Evolutionary conservation across 768 basidiomycete species (phyloP).

Genomic region (Hypholoma sublateritium): DNA sequence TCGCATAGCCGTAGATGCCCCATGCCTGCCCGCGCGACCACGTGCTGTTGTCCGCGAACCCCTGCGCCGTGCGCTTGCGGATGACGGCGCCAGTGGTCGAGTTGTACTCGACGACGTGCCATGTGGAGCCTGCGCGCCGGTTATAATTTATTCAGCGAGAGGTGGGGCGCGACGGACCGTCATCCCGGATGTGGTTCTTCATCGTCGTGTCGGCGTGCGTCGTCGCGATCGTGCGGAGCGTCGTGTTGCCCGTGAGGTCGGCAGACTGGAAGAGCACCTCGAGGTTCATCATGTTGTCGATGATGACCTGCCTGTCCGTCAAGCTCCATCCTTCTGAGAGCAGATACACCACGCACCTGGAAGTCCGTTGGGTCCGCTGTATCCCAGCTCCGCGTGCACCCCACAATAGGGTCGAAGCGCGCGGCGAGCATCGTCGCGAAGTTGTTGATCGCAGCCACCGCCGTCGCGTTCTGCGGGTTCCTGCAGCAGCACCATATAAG

Average conservation of each 20-base stretch:
- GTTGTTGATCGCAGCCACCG: constrained; percentile 51
- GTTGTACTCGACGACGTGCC: constrained; percentile 70
- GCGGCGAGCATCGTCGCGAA: constrained; percentile 58
- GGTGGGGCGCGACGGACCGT: constrained; percentile 40
- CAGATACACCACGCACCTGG: constrained; percentile 33
- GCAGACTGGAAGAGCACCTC: constrained; percentile 63
- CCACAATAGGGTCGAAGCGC: constrained; percentile 58
- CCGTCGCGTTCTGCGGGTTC: constrained; percentile 56
- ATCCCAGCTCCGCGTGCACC: constrained; percentile 74
- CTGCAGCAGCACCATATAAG: constrained; percentile 28
- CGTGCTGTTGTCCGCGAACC: constrained; percentile 63
- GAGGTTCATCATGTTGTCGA: constrained; percentile 82
- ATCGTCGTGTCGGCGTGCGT: constrained; percentile 68
- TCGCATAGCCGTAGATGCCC: constrained; percentile 70
- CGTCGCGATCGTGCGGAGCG: constrained; percentile 58
- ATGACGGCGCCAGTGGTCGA: constrained; percentile 62
- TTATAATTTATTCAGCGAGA: neutral
- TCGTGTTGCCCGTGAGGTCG: constrained; percentile 58
- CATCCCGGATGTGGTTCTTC: constrained; percentile 61
- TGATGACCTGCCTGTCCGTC: constrained; percentile 49
- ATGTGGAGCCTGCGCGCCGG: constrained; percentile 39
- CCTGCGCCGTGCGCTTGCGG: constrained; percentile 56
- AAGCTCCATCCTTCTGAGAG: neutral
- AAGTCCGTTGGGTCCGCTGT: constrained; percentile 58
- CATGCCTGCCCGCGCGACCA: constrained; percentile 77